Base-by-base conservation (phyloP, 2,329 filamentous ascomycete species). In the Talaromyces funiculosus region DNA sequence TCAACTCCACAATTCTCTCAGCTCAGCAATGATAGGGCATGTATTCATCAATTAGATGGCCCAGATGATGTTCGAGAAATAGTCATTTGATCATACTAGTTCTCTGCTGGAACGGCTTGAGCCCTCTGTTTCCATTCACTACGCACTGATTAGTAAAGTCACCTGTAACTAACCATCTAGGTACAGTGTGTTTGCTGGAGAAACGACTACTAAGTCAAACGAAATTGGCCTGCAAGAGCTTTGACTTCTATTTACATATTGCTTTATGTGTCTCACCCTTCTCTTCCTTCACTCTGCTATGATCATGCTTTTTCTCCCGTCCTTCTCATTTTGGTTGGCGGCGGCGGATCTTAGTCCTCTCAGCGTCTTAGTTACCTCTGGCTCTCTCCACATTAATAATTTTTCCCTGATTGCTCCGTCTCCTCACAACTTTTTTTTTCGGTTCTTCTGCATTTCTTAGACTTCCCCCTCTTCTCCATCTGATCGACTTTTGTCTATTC, bases 281-380 rank as follows among this genome's bases (percentile, higher is more conserved):
- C 10, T 60, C 24, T 31, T 14, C 18, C 14, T 20, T 43, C 42
- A n/a, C 20, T 16, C 16, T n/a, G 24, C 53, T 43, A 38, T 61
- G 14, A 57, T 53, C 20, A n/a, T 33, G 43, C 9, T 26, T 29
- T 14, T n/a, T 38, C 40, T 49, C 35, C 53, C 18, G 3, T 59
- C 58, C 29, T 20, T 37, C 59, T 57, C 24, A 16, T n/a, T 47
- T 47, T 42, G 49, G 35, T 59, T 43, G 45, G 49, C 38, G 57
- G 57, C 49, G 31, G 57, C 49, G 43, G 47, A 22, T 51, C 47
- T 51, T 33, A 49, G 45, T 45, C 40, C 20, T 16, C 24, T 29
- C 26, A 16, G 29, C 33, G 29, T 42, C 35, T 40, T 55, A n/a
- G 12, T 18, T 53, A n/a, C 22, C 22, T 55, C 22, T 31, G 35